These are phyloP conservation scores for Aspergillus sp. DNA, from an alignment of 2,329 filamentous ascomycete genomes.

Conservation along the genomic window DNA sequence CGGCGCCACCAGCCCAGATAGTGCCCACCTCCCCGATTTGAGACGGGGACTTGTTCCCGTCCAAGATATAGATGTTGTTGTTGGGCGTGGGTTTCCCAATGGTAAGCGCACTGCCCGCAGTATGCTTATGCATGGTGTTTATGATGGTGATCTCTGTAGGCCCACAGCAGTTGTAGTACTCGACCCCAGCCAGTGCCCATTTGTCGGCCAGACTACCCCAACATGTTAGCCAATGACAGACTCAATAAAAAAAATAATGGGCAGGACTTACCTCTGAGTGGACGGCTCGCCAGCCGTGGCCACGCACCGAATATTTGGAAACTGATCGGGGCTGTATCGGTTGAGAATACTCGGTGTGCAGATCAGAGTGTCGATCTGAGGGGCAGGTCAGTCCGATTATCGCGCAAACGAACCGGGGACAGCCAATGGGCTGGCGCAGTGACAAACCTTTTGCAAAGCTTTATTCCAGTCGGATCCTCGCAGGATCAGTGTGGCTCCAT, in stretches of 20 bases:
- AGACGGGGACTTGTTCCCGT: slow-evolving; percentile 1
- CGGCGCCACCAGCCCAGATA: slow-evolving; percentile 11
- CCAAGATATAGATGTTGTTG: slow-evolving; percentile 14
- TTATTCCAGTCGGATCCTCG: slow-evolving; percentile 9
- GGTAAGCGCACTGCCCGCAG: background rate
- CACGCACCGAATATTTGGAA: slow-evolving; percentile 11
- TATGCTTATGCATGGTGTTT: slow-evolving; percentile 15
- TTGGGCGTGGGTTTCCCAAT: slow-evolving; percentile 14
- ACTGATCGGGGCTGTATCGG: slow-evolving; percentile 4
- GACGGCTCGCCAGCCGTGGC: slow-evolving; percentile 13
- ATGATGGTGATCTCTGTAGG: slow-evolving; percentile 13
- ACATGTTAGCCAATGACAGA: background rate
- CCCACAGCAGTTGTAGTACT: slow-evolving; percentile 14
- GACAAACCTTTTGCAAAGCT: slow-evolving; percentile 6
- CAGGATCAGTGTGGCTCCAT: slow-evolving; percentile 7
- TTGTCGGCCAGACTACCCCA: slow-evolving; percentile 9
- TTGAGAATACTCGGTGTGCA: slow-evolving; percentile 14
- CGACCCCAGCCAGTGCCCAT: slow-evolving; percentile 5
- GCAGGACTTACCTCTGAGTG: slow-evolving; percentile 7
- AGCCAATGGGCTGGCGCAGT: no score
- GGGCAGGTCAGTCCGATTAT: background rate
- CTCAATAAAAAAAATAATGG: no score
- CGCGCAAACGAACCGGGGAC: no score
- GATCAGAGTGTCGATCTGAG: slow-evolving; percentile 11
- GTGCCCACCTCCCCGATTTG: slow-evolving; percentile 6